phyloP scores from a whole-genome alignment of 148 eudicot genomes.

The Heliosperma pusillum region DNA sequence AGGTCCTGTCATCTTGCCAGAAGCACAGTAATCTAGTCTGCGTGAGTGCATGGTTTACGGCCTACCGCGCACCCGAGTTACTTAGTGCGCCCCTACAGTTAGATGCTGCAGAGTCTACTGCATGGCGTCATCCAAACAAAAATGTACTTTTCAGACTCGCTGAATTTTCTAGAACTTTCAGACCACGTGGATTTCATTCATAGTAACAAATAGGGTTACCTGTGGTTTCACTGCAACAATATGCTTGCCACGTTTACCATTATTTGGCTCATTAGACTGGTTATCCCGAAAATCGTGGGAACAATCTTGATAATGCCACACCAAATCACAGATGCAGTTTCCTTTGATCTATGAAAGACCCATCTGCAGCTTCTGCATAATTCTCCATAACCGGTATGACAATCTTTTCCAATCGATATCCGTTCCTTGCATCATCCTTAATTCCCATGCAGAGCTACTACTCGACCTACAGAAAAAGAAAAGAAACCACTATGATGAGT shows the following conservation, averaged over 20 bases:
- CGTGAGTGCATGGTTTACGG: no score
- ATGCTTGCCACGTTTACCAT: slow-evolving; percentile 65
- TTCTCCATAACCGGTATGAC: slow-evolving; percentile 74
- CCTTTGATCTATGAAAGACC: slow-evolving; percentile 71
- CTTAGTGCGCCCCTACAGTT: no score
- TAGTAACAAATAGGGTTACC: slow-evolving; percentile 45
- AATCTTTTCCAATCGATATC: slow-evolving; percentile 60
- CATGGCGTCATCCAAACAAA: no score
- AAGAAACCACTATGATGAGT: background rate
- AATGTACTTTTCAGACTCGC: no score
- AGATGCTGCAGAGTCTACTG: no score
- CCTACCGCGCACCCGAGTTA: no score
- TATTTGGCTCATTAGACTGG: slow-evolving; percentile 74
- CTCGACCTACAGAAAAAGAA: slow-evolving; percentile 45
- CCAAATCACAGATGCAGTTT: slow-evolving; percentile 68
- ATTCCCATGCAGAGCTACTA: slow-evolving; percentile 53
- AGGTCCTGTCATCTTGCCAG: no score
- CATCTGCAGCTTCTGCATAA: slow-evolving; percentile 77
- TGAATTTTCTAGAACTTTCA: no score
- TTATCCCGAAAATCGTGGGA: slow-evolving; percentile 69
- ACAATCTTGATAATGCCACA: slow-evolving; percentile 82
- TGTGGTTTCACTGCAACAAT: slow-evolving; percentile 89
- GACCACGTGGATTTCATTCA: no score
- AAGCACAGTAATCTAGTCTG: no score
- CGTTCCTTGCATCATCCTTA: slow-evolving; percentile 22